phyloP scores from a whole-genome alignment of 1,139 yeast species.

The Pichia cactophila region DNA sequence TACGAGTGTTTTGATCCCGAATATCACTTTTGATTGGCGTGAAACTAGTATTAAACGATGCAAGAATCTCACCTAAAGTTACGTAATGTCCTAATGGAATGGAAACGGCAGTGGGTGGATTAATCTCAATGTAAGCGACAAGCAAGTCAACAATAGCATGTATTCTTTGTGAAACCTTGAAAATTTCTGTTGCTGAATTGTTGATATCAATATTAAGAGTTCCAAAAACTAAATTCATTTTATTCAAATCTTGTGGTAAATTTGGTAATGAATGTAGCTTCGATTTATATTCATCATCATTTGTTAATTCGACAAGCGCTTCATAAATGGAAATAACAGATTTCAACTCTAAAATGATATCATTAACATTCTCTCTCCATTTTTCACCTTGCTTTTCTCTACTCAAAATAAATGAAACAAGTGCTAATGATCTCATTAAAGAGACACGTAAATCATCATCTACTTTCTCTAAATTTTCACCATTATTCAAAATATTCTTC shows the following conservation, averaged over 20 bases:
- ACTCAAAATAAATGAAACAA: slow-evolving; percentile 46
- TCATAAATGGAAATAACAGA: slow-evolving; percentile 47
- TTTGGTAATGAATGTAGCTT: slow-evolving; percentile 21
- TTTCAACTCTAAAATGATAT: slow-evolving; percentile 39
- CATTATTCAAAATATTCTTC: slow-evolving; percentile 28
- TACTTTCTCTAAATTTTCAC: slow-evolving; percentile 20
- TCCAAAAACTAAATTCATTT: slow-evolving; percentile 32
- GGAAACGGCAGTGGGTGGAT: slow-evolving; percentile 35
- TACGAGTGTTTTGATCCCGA: slow-evolving; percentile 38
- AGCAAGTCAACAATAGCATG: slow-evolving; percentile 40
- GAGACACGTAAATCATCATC: slow-evolving; percentile 32
- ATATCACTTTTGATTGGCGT: slow-evolving; percentile 52
- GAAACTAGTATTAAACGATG: slow-evolving; percentile 47
- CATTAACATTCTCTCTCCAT: slow-evolving; percentile 30
- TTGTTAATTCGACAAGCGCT: slow-evolving; percentile 48
- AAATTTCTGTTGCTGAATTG: slow-evolving; percentile 39
- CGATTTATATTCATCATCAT: slow-evolving; percentile 40
- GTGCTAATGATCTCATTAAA: slow-evolving; percentile 48
- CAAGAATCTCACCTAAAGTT: slow-evolving; percentile 41
- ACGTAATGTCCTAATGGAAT: slow-evolving; percentile 55
- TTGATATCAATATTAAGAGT: slow-evolving; percentile 51
- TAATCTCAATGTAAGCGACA: slow-evolving; percentile 36
- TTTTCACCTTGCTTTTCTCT: slow-evolving; percentile 39
- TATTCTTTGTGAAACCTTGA: slow-evolving; percentile 44
- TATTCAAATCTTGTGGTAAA: slow-evolving; percentile 14